Base-by-base conservation (phyloP, 345 rosid genomes). In the Dipteronia sinensis region DNA sequence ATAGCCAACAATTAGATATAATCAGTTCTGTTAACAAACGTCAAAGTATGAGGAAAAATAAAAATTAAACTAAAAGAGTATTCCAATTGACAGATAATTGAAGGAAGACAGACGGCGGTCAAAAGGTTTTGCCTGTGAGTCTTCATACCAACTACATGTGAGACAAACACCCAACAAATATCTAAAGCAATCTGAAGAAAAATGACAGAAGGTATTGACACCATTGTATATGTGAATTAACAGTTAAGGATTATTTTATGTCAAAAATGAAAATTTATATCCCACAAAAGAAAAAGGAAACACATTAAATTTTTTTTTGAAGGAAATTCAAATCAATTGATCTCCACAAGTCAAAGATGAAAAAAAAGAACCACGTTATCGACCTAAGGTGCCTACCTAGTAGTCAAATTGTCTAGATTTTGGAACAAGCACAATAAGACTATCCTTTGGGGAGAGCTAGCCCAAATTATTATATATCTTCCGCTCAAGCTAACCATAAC, bases 121-220 rank as follows among this genome's bases (percentile, higher is more conserved):
- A 65, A 65, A 74, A 65, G 46, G 7, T 22, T 75, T 55, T 34
- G 71, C 34, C 71, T 29, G 65, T 61, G 47, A 44, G 67, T 65
- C 77, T 65, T 20, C 55, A 34, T 75, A 71, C 71, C 63, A 65
- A 56, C 38, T 11, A 38, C 22, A 17, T 15, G 17, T 62, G 69
- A 75, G 38, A 34, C 72, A 66, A 61, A 75, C 23, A 75, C 10
- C 72, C 71, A 75, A 47, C 49, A 19, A 7, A 75, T 53, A 38
- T 75, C 40, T 31, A 49, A 31, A 66, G 34, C 64, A 34, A 27
- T 74, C n/a, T 66, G 53, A 66, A 66, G 22, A 66, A 66, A 42
- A 75, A 67, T 46, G 23, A 67, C 46, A n/a, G 20, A 29, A 53
- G 53, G 16, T 51, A 51, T n/a, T 65, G 22, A 75, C 31, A 16